A percentile compares a stretch with the other conserved stretches of the same genome.
These are phyloP conservation scores for Leishmania amazonensis DNA, from an alignment of 208 protist genomes.

Conservation along the genomic window DNA sequence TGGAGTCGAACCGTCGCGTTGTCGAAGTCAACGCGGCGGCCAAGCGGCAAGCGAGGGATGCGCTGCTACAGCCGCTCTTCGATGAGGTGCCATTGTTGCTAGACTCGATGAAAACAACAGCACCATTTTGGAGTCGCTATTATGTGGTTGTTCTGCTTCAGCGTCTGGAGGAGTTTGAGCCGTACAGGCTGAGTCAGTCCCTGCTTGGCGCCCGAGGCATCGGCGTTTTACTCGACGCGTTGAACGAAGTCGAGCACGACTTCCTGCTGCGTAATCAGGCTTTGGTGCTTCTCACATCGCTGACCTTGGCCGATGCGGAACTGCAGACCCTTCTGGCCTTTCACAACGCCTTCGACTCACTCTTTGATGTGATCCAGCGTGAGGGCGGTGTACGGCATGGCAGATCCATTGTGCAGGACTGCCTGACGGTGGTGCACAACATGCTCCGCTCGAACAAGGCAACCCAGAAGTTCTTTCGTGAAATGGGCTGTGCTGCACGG, in stretches of 20 bases:
- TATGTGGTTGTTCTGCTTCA: slow-evolving; percentile 68
- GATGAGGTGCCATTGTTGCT: slow-evolving; percentile 55
- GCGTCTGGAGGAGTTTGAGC: slow-evolving; percentile 67
- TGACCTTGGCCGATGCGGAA: slow-evolving; percentile 71
- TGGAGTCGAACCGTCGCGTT: slow-evolving; percentile 20
- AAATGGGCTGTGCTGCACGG: slow-evolving; percentile 69
- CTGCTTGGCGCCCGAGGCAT: slow-evolving; percentile 70
- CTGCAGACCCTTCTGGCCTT: slow-evolving; percentile 84
- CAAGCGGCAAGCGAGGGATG: slow-evolving; percentile 51
- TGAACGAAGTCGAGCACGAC: slow-evolving; percentile 55
- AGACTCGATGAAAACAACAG: slow-evolving; percentile 28
- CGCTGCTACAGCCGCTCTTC: slow-evolving; percentile 54
- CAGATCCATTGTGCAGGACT: slow-evolving; percentile 65
- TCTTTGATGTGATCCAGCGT: slow-evolving; percentile 62
- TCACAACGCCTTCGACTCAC: slow-evolving; percentile 78
- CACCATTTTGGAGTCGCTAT: slow-evolving; percentile 52
- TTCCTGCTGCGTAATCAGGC: slow-evolving; percentile 49
- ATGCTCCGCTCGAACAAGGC: slow-evolving; percentile 81
- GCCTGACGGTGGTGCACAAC: slow-evolving; percentile 82
- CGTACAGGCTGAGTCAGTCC: slow-evolving; percentile 45
- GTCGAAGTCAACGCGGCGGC: slow-evolving; percentile 29
- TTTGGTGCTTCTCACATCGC: slow-evolving; percentile 58
- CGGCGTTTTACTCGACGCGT: slow-evolving; percentile 55
- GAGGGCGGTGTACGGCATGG: slow-evolving; percentile 59
- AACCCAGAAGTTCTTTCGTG: slow-evolving; percentile 87